These are phyloP conservation scores for Chlorella vulgaris DNA, from an alignment of 139 green algal genomes.

Conservation along the genomic window DNA sequence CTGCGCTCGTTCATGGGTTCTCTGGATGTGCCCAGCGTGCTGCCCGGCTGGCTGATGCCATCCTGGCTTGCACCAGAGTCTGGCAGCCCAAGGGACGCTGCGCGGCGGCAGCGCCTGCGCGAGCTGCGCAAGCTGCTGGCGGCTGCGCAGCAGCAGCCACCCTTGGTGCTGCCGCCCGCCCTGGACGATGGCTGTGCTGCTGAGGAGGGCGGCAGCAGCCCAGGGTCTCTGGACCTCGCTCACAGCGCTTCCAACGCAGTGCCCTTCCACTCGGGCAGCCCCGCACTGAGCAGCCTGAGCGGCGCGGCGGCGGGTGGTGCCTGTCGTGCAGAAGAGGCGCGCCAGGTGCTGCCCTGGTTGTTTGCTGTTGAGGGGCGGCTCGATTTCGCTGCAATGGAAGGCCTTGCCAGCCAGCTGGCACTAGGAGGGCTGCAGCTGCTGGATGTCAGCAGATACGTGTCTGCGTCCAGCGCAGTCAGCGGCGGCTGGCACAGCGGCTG, in stretches of 20 bases:
- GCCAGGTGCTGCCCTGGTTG: constrained; percentile 26
- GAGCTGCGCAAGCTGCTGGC: background rate
- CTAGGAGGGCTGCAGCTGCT: constrained; percentile 21
- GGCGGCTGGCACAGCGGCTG: constrained; percentile 8
- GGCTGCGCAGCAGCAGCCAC: background rate
- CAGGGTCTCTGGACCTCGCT: background rate
- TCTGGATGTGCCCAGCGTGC: background rate
- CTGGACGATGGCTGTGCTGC: background rate
- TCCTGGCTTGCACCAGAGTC: background rate
- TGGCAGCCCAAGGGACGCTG: background rate
- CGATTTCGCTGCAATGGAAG: constrained; percentile 11
- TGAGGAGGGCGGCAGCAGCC: background rate
- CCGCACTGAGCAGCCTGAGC: background rate
- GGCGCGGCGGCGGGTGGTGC: background rate
- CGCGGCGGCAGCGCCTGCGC: constrained; percentile 1
- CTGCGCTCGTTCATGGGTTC: background rate
- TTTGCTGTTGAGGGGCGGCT: constrained; percentile 23
- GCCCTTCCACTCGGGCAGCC: constrained; percentile 5
- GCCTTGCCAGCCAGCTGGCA: constrained; percentile 25
- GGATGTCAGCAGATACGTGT: constrained; percentile 11
- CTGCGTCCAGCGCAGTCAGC: background rate
- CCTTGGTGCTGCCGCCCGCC: background rate
- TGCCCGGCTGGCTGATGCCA: constrained; percentile 13
- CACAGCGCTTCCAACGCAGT: constrained; percentile 16
- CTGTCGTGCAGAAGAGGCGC: constrained; percentile 1